Conservation (phyloP, 495 filamentous ascomycete genomes). For the Xylaria telfairii region DNA sequence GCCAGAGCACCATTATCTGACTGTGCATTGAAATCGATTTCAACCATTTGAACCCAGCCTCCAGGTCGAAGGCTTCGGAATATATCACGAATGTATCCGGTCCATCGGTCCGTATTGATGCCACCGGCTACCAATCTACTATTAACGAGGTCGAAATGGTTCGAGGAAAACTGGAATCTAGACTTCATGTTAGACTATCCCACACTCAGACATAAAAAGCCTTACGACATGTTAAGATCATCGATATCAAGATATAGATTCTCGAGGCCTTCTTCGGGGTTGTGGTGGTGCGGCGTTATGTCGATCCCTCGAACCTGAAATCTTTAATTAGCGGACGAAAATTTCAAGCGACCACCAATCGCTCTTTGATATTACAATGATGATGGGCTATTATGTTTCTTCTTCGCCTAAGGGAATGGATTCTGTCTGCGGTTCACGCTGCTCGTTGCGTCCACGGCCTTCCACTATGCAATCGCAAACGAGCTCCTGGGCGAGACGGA, state of each 20-base stretch:
- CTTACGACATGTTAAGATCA: slow-evolving; percentile 73
- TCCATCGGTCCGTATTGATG: slow-evolving; percentile 79
- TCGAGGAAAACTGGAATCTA: slow-evolving; percentile 74
- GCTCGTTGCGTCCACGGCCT: neutral
- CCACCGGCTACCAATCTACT: slow-evolving; percentile 81
- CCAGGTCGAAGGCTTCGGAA: slow-evolving; percentile 58
- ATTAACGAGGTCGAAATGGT: slow-evolving; percentile 89
- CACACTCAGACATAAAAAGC: slow-evolving; percentile 20
- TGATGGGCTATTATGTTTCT: neutral
- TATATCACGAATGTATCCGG: slow-evolving; percentile 79
- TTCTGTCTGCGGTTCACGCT: neutral
- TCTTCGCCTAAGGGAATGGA: neutral
- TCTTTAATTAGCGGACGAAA: slow-evolving; percentile 12
- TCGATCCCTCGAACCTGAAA: slow-evolving; percentile 80
- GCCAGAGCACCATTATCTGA: slow-evolving; percentile 87
- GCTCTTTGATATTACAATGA: slow-evolving; percentile 9
- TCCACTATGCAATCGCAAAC: neutral
- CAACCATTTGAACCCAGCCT: slow-evolving; percentile 92
- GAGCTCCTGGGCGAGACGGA: neutral
- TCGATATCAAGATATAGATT: slow-evolving; percentile 81
- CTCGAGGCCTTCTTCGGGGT: slow-evolving; percentile 67
- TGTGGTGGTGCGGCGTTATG: slow-evolving; percentile 68
- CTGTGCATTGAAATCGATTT: slow-evolving; percentile 86
- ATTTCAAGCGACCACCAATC: slow-evolving; percentile 17
- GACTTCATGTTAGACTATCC: slow-evolving; percentile 32